phyloP scores from a whole-genome alignment of 257 asterid species.

The Scutellaria galericulata region DNA sequence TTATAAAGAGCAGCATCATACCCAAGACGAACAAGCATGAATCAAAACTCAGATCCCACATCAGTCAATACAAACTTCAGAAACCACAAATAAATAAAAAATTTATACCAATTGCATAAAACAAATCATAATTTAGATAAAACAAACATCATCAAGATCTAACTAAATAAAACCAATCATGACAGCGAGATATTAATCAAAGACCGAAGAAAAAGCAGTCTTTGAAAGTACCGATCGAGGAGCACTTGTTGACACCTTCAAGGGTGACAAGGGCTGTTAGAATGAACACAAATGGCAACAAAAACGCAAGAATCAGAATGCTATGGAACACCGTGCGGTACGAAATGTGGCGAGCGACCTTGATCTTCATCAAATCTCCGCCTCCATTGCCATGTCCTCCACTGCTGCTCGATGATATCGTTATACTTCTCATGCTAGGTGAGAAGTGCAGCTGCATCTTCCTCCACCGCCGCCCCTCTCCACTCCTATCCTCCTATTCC shows the following conservation, averaged over 20 bases:
- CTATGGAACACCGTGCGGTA: conserved; percentile 91
- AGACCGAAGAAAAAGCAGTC: conserved; percentile 22
- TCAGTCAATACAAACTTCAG: conserved; percentile 27
- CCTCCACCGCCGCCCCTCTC: conserved; percentile 58
- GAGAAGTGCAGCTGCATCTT: conserved; percentile 99
- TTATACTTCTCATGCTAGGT: conserved; percentile 99
- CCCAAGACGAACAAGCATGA: conserved; percentile 21
- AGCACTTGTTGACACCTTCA: conserved; percentile 99
- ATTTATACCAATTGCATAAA: conserved; percentile 16
- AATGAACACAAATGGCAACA: conserved; percentile 96
- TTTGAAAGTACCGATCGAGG: conserved; percentile 74
- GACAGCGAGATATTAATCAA: conserved; percentile 20
- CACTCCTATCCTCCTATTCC: conserved; percentile 43
- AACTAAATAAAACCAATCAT: conserved; percentile 18
- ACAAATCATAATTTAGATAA: background rate
- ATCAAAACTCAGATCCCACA: conserved; percentile 34
- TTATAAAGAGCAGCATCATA: conserved; percentile 4
- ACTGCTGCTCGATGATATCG: conserved; percentile 81
- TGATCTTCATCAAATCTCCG: conserved; percentile 95
- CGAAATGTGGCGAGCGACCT: conserved; percentile 93
- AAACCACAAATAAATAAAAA: conserved; percentile 16
- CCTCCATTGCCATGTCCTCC: conserved; percentile 62
- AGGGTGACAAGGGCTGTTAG: conserved; percentile 96
- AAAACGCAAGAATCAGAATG: conserved; percentile 81
- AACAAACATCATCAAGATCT: conserved; percentile 27